Percentiles rank a stretch among this genome's conserved stretches.
These are phyloP conservation scores for Russula ochroleuca DNA, from an alignment of 768 basidiomycete species.

Conservation along the genomic window DNA sequence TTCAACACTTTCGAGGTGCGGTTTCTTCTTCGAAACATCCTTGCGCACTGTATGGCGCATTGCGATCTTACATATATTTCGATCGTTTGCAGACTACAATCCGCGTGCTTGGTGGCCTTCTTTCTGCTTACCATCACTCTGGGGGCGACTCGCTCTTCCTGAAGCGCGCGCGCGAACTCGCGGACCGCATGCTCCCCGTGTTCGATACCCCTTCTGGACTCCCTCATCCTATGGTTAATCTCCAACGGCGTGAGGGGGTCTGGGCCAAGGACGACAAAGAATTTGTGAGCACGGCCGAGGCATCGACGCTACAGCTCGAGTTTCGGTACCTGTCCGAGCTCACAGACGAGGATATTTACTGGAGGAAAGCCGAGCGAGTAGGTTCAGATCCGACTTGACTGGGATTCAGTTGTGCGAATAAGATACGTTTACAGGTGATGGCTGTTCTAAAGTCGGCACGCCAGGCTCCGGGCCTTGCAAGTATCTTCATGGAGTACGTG, in stretches of 20 bases:
- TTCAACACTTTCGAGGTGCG: constrained; percentile 91
- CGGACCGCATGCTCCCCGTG: constrained; percentile 74
- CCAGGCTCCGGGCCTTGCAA: constrained; percentile 67
- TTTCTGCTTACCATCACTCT: constrained; percentile 81
- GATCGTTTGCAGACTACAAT: constrained; percentile 69
- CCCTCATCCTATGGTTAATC: constrained; percentile 76
- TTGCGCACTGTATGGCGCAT: background rate
- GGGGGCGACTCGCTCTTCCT: constrained; percentile 64
- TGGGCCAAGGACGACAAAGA: constrained; percentile 55
- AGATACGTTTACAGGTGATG: constrained; percentile 50
- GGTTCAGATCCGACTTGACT: background rate
- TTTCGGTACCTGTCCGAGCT: constrained; percentile 81
- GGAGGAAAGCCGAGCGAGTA: constrained; percentile 76
- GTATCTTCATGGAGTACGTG: constrained; percentile 76
- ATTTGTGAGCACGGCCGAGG: constrained; percentile 77
- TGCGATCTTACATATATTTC: background rate
- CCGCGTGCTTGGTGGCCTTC: constrained; percentile 83
- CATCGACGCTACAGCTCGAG: constrained; percentile 86
- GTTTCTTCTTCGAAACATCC: background rate
- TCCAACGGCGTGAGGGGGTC: constrained; percentile 56
- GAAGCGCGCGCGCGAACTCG: constrained; percentile 75
- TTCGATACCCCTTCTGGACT: constrained; percentile 82
- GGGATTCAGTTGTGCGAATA: background rate
- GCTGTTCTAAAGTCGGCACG: constrained; percentile 58
- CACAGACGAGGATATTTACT: constrained; percentile 73